Evolutionary conservation across 75 land plant genomes (phyloP).

Genomic region (Adiantum capillusveneris): DNA sequence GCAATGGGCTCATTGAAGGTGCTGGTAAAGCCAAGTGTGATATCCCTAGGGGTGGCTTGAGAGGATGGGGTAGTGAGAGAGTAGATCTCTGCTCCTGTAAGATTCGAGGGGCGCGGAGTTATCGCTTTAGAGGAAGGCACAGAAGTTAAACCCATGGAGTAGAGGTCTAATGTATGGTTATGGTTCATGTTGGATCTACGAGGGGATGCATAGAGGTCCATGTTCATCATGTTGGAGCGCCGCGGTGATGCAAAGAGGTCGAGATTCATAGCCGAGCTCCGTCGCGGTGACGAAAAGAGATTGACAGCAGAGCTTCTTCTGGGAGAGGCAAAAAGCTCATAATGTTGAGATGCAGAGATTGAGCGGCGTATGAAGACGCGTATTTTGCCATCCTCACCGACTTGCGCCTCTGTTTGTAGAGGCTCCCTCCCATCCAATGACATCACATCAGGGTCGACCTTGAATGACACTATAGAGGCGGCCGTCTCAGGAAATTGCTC

Average conservation of each 20-base stretch:
- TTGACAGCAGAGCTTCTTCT: neutral
- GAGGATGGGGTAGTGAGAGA: slow-evolving; percentile 46
- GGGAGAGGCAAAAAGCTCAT: neutral
- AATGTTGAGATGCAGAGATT: neutral
- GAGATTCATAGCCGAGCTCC: too few relatives aligned
- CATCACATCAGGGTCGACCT: slow-evolving; percentile 59
- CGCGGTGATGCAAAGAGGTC: slow-evolving; percentile 8
- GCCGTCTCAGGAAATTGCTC: slow-evolving; percentile 90
- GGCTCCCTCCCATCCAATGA: slow-evolving; percentile 85
- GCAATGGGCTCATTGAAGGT: neutral
- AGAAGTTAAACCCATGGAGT: slow-evolving; percentile 11
- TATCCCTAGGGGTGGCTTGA: slow-evolving; percentile 5
- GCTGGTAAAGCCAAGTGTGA: neutral
- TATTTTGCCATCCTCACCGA: slow-evolving; percentile 84
- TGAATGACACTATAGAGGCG: slow-evolving; percentile 62
- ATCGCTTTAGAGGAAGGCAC: slow-evolving; percentile 29
- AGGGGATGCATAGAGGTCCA: slow-evolving; percentile 3
- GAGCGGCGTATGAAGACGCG: slow-evolving; percentile 6
- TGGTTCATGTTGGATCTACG: slow-evolving; percentile 2
- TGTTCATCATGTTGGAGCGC: slow-evolving; percentile 6
- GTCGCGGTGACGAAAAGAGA: too few relatives aligned
- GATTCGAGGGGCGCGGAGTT: slow-evolving; percentile 76
- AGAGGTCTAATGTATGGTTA: slow-evolving; percentile 1
- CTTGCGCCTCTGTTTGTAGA: slow-evolving; percentile 60
- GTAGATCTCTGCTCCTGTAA: slow-evolving; percentile 91